Evolutionary conservation across 306 rosid genomes (phyloP).

Genomic region (barrel medic (Medicago truncatula)): DNA sequence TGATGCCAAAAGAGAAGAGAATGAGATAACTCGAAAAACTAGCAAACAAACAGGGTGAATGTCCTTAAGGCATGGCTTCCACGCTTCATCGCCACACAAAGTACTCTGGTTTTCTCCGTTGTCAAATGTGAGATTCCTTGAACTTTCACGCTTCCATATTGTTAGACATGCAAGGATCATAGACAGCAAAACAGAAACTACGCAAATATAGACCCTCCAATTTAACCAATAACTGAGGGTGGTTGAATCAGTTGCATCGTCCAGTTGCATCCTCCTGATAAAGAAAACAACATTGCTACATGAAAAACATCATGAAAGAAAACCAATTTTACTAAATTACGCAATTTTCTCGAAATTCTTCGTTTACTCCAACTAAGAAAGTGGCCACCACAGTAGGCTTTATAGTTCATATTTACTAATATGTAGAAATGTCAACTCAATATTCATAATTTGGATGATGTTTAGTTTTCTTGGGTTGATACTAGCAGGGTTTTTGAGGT

Average conservation of each 20-base stretch:
- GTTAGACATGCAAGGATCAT: slow-evolving; percentile 46
- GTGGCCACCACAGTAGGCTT: slow-evolving; percentile 3
- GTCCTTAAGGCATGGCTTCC: slow-evolving; percentile 75
- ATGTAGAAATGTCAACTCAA: neutral
- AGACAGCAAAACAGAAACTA: slow-evolving; percentile 61
- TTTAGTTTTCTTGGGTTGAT: neutral
- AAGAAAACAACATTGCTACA: slow-evolving; percentile 32
- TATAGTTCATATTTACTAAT: neutral
- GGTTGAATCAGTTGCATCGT: slow-evolving; percentile 51
- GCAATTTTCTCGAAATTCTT: slow-evolving; percentile 2
- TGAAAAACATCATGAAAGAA: neutral
- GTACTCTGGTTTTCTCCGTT: slow-evolving; percentile 49
- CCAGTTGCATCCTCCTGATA: slow-evolving; percentile 68
- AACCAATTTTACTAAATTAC: neutral
- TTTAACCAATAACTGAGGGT: slow-evolving; percentile 73
- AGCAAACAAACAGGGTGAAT: slow-evolving; percentile 76
- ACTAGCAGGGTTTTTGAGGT: neutral
- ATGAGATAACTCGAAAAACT: slow-evolving; percentile 62
- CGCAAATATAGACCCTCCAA: slow-evolving; percentile 72
- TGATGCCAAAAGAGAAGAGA: slow-evolving; percentile 54
- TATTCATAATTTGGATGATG: neutral
- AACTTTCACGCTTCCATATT: slow-evolving; percentile 58
- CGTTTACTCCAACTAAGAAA: slow-evolving; percentile 19
- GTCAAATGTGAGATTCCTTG: slow-evolving; percentile 39
- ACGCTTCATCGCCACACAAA: slow-evolving; percentile 55